Evolutionary conservation across 495 filamentous ascomycete species (phyloP).

Genomic region (Trichoderma virens): DNA sequence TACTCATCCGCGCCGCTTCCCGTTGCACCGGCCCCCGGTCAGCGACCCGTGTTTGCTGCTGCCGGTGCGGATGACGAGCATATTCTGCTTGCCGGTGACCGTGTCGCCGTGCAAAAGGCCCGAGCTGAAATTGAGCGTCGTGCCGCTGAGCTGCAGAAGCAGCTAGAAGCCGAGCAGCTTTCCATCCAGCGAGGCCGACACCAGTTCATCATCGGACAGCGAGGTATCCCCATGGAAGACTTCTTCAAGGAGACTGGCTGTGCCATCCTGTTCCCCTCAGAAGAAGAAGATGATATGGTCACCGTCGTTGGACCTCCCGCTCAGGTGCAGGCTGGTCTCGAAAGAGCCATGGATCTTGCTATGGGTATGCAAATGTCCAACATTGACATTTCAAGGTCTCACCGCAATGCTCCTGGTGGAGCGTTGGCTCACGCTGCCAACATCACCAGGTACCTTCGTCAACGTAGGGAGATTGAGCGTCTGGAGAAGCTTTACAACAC

Average conservation of each 20-base stretch:
- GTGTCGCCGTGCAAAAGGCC: conserved; percentile 69
- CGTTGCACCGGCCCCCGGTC: conserved; percentile 51
- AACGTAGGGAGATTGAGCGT: conserved; percentile 66
- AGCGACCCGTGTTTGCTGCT: conserved; percentile 58
- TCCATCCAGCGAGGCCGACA: conserved; percentile 71
- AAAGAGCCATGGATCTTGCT: conserved; percentile 75
- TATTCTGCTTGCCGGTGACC: conserved; percentile 82
- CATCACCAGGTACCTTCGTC: conserved; percentile 72
- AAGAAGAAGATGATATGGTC: conserved; percentile 67
- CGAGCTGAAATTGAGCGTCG: conserved; percentile 70
- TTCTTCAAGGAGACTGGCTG: conserved; percentile 90
- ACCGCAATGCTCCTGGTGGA: conserved; percentile 63
- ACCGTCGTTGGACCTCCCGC: conserved; percentile 75
- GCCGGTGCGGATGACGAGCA: conserved; percentile 50
- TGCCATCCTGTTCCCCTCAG: conserved; percentile 68
- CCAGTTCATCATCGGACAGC: conserved; percentile 83
- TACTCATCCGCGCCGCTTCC: conserved; percentile 65
- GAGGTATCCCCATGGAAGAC: conserved; percentile 67
- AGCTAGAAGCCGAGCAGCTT: conserved; percentile 63
- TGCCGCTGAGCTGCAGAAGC: conserved; percentile 59
- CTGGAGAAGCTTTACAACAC: conserved; percentile 71
- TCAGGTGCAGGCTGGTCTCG: conserved; percentile 60
- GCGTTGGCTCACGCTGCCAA: conserved; percentile 71
- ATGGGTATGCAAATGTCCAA: conserved; percentile 70
- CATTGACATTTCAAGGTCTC: conserved; percentile 69